Evolutionary conservation across 1,284 basidiomycete genomes (phyloP), one percentile per base, ranked within the genome.

Genomic region (Cronartium ribicola): DNA sequence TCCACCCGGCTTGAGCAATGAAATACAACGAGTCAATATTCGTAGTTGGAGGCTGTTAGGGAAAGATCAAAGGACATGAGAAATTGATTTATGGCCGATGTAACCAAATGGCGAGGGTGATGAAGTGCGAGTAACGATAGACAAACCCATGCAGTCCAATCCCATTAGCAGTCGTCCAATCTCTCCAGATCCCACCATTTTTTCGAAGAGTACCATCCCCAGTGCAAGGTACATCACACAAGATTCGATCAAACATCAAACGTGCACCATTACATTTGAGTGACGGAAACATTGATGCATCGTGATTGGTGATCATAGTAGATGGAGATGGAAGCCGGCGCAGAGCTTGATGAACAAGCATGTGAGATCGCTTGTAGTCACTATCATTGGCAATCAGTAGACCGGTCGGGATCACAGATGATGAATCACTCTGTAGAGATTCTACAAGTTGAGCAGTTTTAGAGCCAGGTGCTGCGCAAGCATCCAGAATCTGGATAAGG

Each of bases 391-490:
- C 92, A 70, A 95, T 86, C 55, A 95, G 84, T 36, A 94, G 84
- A 10, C 93, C 94, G 0, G 87, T 82, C 1, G 91, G 90, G 20
- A 73, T 66, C 39, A 66, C 65, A 29, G 62, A 46, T 22, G 44
- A 29, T 13, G 62, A 40, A 44, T 87, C 83, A 1, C 88, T 85
- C 79, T 95, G 92, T 3, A 96, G 84, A 1, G 91, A 90, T 84
- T 96, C 93, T 51, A 96, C 86, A 14, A 96, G 84, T 84, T 96
- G 94, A 4, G 91, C 91, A 5, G 93, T 94, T 88, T 99, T 98
- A 41, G 93, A 96, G 14, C 96, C 96, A 0, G 96, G 96, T 1
- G 96, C 95, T n/a, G 96, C 96, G 80, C 95, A 99, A 90, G 97
- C 93, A 83, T 99, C 95, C 78, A 98, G 88, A 48, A 93, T 91